Base-by-base conservation (phyloP, 495 filamentous ascomycete genomes). In the Tricharina praecox region DNA sequence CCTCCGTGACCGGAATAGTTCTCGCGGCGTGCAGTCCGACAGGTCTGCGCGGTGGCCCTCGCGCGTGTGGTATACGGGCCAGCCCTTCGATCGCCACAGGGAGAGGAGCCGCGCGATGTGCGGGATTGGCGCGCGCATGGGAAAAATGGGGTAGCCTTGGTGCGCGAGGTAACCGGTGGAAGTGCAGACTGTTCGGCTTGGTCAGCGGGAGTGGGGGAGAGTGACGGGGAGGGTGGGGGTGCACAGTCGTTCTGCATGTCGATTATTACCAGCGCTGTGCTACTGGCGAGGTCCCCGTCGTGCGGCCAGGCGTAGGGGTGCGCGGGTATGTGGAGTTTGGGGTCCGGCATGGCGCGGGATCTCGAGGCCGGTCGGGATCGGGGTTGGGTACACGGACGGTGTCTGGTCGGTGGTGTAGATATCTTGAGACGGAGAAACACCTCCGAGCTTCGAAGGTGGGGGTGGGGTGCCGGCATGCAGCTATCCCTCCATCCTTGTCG, bases 191-290 rank as follows among this genome's bases (percentile, higher is more conserved):
- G n/a, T n/a, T n/a, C n/a, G n/a, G n/a, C n/a, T n/a, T n/a, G n/a
- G n/a, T n/a, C n/a, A n/a, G n/a, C n/a, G n/a, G n/a, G n/a, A n/a
- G n/a, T n/a, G n/a, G n/a, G n/a, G n/a, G n/a, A n/a, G n/a, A n/a
- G n/a, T n/a, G n/a, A n/a, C n/a, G 50, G 32, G 36, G 30, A 10
- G 37, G 38, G 10, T 42, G 43, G 41, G 37, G 48, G 64, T 69
- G 51, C 55, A 77, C 74, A 79, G 57, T 82, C 78, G 47, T 76
- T 75, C 55, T 82, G 77, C 77, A 82, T 81, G 62, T 82, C 77
- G 52, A 82, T 77, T 25, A 82, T 70, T 1, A 82, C 70, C 41
- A 82, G 63, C 3, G 77, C 78, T 11, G 77, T 81, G 30, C 64
- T 63, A 4, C 70, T 68, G 4, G 70, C 68, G 44, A 80, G 67